Evolutionary conservation across 805 yeast species (phyloP), one percentile per base, ranked within the genome.

Genomic region (Candida mattraensis): DNA sequence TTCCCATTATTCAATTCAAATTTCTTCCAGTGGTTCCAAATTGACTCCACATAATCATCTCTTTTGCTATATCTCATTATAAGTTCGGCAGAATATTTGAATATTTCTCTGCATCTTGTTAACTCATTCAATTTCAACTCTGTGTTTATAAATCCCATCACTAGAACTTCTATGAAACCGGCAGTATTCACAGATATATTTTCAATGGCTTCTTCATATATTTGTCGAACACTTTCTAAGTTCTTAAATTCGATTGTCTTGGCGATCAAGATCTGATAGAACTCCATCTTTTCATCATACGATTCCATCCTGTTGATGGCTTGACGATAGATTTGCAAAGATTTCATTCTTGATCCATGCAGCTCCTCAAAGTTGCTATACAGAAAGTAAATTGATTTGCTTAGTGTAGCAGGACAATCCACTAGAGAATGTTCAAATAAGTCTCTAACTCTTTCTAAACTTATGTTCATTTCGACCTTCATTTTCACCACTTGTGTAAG

Each of bases 1-100:
- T 72, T 63, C 4, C 98, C 98, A 55, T 75, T 47, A 10, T 72
- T 67, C 21, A 84, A 55, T 54, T 89, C 98, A 56, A 88, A 87
- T 8, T 64, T 54, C 35, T 80, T 80, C 95, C 95, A 89, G 18
- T 60, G 57, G 1, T 61, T 61, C 95, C 95, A 87, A 20, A 78
- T 53, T 1, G 35, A 23, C 5, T 39, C 56, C 18, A 54, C 46
- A 24, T 50, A 53, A 19, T 63, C 58, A 11, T 53, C 51, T 2
- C 42, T 32, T 17, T 42, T 41, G 11, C 48, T 40, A 18, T 44
- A 45, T 5, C 70, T 66, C 29, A 70, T 56, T 3, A 67, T 46
- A 13, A 66, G 41, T 18, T 71, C 69, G 2, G 75, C 66, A 7
- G 80, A 79, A 52, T 73, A 82, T 37, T 66, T 70, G 44, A 73